Conservation (phyloP, 1,284 basidiomycete species). For the Cryptococcus sp. region DNA sequence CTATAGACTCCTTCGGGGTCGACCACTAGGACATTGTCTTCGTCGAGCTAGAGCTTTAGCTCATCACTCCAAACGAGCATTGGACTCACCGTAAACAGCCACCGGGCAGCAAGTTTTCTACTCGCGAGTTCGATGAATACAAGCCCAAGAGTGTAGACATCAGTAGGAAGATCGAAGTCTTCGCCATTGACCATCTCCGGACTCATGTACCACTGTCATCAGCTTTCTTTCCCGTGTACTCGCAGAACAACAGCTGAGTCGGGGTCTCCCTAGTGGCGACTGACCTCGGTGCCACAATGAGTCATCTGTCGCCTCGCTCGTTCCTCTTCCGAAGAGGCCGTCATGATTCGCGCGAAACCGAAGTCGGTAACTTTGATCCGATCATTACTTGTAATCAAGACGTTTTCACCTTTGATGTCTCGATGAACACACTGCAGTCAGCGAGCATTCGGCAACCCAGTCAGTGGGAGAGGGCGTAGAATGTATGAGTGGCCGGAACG, state of each 20-base stretch:
- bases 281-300: conserved; percentile 95
- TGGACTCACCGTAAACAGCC: conserved; percentile 59
- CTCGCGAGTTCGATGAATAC: conserved; percentile 90
- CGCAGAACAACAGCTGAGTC: background rate
- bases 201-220: conserved; percentile 49
- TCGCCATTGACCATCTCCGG: conserved; percentile 90
- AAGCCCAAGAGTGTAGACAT: conserved; percentile 86
- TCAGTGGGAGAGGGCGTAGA: conserved; percentile 55
- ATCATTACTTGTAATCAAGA: conserved; percentile 88
- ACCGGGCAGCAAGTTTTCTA: conserved; percentile 70
- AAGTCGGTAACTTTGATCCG: conserved; percentile 96
- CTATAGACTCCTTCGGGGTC: conserved; percentile 67
- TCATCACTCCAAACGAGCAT: background rate
- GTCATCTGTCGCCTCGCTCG: conserved; percentile 65
- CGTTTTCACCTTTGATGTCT: conserved; percentile 94
- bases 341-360: conserved; percentile 77
- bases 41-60: background rate
- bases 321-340: conserved; percentile 83
- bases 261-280: conserved; percentile 11
- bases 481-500: background rate
- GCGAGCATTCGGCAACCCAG: background rate
- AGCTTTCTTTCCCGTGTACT: background rate
- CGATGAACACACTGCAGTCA: conserved; percentile 53
- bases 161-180: conserved; percentile 87
- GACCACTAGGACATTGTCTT: conserved; percentile 36